Evolutionary conservation across 2,329 filamentous ascomycete species (phyloP).

Genomic region (Exophiala lecanii-corni): DNA sequence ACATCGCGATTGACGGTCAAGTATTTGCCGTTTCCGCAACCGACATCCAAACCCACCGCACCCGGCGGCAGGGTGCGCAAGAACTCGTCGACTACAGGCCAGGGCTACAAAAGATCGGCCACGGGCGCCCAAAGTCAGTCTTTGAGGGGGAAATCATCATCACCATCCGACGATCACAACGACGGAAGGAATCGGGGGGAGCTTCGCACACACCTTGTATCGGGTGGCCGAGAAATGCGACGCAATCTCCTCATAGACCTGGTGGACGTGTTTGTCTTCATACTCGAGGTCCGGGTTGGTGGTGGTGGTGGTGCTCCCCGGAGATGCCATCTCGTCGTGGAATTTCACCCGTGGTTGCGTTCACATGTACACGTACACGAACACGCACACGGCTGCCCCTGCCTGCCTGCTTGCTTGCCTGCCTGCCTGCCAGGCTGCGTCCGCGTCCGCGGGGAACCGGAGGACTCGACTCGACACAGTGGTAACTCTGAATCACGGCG

Average conservation of each 20-base stretch:
- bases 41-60: slow-evolving; percentile 80
- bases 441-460: too few species aligned
- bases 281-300: slow-evolving; percentile 56
- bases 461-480: too few species aligned
- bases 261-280: slow-evolving; percentile 83
- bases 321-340: slow-evolving; percentile 7
- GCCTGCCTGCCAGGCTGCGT: too few species aligned
- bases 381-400: too few species aligned
- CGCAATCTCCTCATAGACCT: slow-evolving; percentile 67
- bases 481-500: too few species aligned
- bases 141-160: too few species aligned
- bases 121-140: too few species aligned
- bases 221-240: slow-evolving; percentile 48
- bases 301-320: too few species aligned
- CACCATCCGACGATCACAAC: too few species aligned
- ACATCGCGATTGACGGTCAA: slow-evolving; percentile 70
- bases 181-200: slow-evolving; percentile 1
- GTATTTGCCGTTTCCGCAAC: slow-evolving; percentile 97
- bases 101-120: slow-evolving; percentile 70
- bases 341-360: neutral
- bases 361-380: too few species aligned
- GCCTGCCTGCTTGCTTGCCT: too few species aligned
- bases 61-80: slow-evolving; percentile 62
- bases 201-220: slow-evolving; percentile 53
- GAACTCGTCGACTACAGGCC: slow-evolving; percentile 85